A percentile compares a stretch with the other conserved stretches of the same genome.
Conservation (phyloP, 345 rosid genomes). For the Salix suchowensis region DNA sequence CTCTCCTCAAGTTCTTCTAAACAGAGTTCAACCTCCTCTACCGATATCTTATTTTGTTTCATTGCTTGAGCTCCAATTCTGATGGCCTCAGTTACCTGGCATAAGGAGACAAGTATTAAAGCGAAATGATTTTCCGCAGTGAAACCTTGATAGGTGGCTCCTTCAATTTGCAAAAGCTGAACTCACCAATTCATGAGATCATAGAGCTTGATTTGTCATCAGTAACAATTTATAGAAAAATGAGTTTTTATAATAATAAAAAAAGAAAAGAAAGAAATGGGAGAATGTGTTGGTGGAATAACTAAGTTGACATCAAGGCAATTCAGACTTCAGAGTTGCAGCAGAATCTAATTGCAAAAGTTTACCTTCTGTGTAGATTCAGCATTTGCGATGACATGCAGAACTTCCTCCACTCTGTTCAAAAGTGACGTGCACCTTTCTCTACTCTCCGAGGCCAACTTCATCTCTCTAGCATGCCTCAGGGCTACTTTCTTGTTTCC, state of each 20-base stretch:
- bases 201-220: not conserved
- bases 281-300: not conserved
- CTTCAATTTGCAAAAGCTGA: not conserved
- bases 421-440: constrained; percentile 65
- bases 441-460: constrained; percentile 59
- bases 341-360: not conserved
- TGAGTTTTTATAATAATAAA: not conserved
- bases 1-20: constrained; percentile 71
- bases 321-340: not conserved
- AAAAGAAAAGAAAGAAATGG: too few species aligned
- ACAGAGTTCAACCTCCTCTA: constrained; percentile 71
- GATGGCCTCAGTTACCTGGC: constrained; percentile 78
- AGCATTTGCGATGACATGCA: constrained; percentile 52
- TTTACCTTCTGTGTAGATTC: constrained; percentile 76
- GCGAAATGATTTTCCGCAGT: not conserved
- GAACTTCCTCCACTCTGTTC: constrained; percentile 79
- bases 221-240: not conserved
- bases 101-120: constrained; percentile 4
- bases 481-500: constrained; percentile 74
- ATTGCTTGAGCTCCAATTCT: constrained; percentile 74
- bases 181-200: not conserved
- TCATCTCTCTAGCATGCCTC: constrained; percentile 67
- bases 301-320: not conserved
- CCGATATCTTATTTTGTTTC: constrained; percentile 58
- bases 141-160: not conserved